phyloP scores from a whole-genome alignment of 306 rosid species.

The Acacia crassicarpa region DNA sequence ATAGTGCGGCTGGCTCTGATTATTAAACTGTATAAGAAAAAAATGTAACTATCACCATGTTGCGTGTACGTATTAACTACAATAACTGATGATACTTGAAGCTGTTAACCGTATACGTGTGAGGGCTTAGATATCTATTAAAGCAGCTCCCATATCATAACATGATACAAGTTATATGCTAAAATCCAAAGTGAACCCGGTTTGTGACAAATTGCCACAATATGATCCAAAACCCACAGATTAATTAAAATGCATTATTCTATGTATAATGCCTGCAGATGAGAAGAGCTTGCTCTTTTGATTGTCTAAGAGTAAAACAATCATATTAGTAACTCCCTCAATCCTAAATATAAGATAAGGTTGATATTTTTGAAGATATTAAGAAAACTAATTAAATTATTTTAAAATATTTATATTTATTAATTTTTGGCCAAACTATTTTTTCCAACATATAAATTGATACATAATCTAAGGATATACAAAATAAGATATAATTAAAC shows the following conservation, averaged over 20 bases:
- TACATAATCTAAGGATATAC: too few relatives aligned
- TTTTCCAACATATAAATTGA: too few relatives aligned
- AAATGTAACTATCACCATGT: neutral
- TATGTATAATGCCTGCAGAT: neutral
- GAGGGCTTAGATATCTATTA: neutral
- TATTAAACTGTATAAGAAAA: conserved; percentile 1
- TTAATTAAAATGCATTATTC: conserved; percentile 13
- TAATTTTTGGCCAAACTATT: too few relatives aligned
- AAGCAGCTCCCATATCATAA: conserved; percentile 19
- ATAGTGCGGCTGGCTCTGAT: neutral
- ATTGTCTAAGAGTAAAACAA: neutral
- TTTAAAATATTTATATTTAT: too few relatives aligned
- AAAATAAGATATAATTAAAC: too few relatives aligned
- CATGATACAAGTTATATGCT: conserved; percentile 28
- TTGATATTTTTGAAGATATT: too few relatives aligned
- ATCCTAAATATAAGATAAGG: neutral
- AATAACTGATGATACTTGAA: neutral
- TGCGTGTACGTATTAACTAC: neutral
- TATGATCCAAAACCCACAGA: conserved; percentile 39
- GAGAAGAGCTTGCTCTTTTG: neutral
- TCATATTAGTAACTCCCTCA: neutral
- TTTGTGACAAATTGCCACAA: conserved; percentile 37
- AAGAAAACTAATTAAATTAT: too few relatives aligned
- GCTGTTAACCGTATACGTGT: neutral
- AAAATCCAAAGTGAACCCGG: conserved; percentile 41